Evolutionary conservation across 345 rosid genomes (phyloP).

Genomic region (Bruguiera sexangula): DNA sequence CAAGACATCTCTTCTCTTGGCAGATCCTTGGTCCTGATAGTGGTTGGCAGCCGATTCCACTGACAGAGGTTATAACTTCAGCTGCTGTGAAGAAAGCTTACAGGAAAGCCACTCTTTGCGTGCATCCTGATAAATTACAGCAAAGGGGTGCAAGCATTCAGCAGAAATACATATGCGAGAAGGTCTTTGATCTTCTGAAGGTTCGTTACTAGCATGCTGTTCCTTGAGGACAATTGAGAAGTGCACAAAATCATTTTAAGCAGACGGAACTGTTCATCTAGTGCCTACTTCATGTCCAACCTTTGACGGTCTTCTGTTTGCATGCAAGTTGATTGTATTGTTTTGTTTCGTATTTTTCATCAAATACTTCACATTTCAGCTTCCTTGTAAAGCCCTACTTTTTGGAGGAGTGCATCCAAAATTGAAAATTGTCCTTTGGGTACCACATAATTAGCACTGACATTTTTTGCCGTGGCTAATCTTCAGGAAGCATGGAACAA

Average conservation of each 20-base stretch:
- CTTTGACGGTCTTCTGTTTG: too few species aligned
- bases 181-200: constrained; percentile 96
- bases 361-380: too few species aligned
- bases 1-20: constrained; percentile 9
- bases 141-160: constrained; percentile 91
- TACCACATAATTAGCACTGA: too few species aligned
- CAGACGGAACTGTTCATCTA: too few species aligned
- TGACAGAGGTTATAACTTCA: constrained; percentile 90
- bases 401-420: too few species aligned
- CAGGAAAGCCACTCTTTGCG: constrained; percentile 95
- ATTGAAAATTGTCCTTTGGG: too few species aligned
- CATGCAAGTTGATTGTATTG: too few species aligned
- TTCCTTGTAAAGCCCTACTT: too few species aligned
- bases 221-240: background rate
- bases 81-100: constrained; percentile 95
- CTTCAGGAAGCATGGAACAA: constrained; percentile 93
- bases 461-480: constrained; percentile 2
- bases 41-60: constrained; percentile 94
- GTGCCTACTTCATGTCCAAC: too few species aligned
- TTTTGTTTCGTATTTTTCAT: too few species aligned
- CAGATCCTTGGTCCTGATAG: constrained; percentile 88
- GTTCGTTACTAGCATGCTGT: constrained; percentile 24
- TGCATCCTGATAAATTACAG: constrained; percentile 96
- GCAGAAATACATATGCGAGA: constrained; percentile 88
- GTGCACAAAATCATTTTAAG: too few species aligned